A percentile compares a stretch with the other conserved stretches of the same genome.
These are phyloP conservation scores for Fomitopsis pulvina DNA, from an alignment of 768 basidiomycete genomes.

Conservation along the genomic window DNA sequence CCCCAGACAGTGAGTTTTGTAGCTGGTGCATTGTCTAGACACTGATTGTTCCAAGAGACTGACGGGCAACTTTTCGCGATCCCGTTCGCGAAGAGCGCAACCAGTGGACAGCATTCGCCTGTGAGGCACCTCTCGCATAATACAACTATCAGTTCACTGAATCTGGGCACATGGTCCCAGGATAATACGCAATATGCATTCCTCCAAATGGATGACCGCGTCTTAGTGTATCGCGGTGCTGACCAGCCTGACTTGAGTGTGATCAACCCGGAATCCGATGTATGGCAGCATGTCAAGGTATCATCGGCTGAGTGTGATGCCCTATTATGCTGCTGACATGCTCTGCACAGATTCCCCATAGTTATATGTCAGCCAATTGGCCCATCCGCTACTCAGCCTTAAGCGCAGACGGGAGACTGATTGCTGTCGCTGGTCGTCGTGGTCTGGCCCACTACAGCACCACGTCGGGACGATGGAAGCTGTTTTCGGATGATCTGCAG, in stretches of 20 bases:
- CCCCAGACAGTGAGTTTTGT: constrained; percentile 40
- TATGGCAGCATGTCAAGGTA: constrained; percentile 96
- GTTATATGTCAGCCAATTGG: constrained; percentile 89
- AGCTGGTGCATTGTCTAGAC: not conserved
- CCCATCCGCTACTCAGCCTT: constrained; percentile 90
- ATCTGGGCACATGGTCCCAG: constrained; percentile 31
- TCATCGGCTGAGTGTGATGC: not conserved
- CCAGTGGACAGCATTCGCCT: constrained; percentile 86
- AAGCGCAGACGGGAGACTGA: constrained; percentile 83
- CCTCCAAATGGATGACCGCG: constrained; percentile 91
- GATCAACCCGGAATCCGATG: constrained; percentile 95
- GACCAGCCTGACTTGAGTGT: constrained; percentile 98
- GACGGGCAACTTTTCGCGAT: constrained; percentile 76
- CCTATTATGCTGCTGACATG: not conserved
- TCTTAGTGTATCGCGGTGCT: constrained; percentile 89
- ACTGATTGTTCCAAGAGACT: constrained; percentile 31
- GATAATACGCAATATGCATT: constrained; percentile 96
- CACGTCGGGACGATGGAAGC: constrained; percentile 91
- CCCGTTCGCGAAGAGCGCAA: constrained; percentile 93
- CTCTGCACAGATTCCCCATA: constrained; percentile 65
- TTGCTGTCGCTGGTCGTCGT: constrained; percentile 87
- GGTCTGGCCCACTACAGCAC: constrained; percentile 94
- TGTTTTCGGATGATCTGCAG: constrained; percentile 74
- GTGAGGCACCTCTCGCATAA: constrained; percentile 36
- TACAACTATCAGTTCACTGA: not conserved